A percentile compares a stretch with the other conserved stretches of the same genome.
Evolutionary conservation across 1,284 basidiomycete genomes (phyloP).

Genomic region (Microbotryum silenes-acaulis): DNA sequence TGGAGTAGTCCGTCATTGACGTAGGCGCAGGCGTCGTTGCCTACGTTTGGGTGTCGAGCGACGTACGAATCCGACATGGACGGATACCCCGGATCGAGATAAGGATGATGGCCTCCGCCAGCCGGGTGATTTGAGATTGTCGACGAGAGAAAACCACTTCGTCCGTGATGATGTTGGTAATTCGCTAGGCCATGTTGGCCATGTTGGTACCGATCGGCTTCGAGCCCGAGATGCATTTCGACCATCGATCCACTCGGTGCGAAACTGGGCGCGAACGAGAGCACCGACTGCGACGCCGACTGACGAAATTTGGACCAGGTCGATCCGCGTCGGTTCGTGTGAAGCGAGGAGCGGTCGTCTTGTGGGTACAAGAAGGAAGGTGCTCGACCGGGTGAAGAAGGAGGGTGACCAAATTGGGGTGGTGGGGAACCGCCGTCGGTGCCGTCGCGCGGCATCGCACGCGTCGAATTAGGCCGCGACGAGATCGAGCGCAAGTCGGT

Average conservation of each 20-base stretch:
- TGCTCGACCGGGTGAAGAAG: constrained; percentile 7
- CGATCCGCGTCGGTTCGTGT: constrained; percentile 18
- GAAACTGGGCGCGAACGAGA: constrained; percentile 39
- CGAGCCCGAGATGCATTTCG: constrained; percentile 43
- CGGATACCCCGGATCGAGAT: constrained; percentile 20
- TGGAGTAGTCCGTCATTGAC: no score
- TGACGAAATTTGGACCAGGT: constrained; percentile 30
- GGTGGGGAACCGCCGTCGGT: constrained; percentile 28
- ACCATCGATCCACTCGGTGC: constrained; percentile 42
- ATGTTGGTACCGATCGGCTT: no score
- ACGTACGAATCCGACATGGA: constrained; percentile 23
- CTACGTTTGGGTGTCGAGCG: constrained; percentile 13
- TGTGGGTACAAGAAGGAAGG: not conserved
- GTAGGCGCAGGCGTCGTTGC: no score
- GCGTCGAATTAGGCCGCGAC: constrained; percentile 23
- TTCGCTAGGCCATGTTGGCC: no score
- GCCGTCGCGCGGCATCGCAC: no score
- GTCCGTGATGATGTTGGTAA: no score
- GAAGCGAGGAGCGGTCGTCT: constrained; percentile 11
- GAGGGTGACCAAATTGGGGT: constrained; percentile 8
- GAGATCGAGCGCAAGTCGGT: constrained; percentile 25
- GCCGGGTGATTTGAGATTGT: constrained; percentile 7
- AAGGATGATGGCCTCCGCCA: not conserved
- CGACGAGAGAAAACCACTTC: not conserved
- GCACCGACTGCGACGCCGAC: constrained; percentile 31